Evolutionary conservation across 768 basidiomycete species (phyloP).

Genomic region (Guyanaporus albipodus): DNA sequence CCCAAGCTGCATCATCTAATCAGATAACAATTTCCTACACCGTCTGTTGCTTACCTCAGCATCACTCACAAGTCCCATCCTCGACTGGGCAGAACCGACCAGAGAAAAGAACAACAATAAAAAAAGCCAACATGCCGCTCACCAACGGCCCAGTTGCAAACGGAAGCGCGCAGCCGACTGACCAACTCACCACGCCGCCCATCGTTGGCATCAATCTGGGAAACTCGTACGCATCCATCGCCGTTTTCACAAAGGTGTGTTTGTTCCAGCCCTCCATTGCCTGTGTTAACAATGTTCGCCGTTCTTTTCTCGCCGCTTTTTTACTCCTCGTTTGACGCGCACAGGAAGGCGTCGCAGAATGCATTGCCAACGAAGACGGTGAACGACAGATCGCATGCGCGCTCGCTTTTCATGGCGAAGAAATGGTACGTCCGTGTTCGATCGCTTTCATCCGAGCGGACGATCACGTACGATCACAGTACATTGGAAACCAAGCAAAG

Average conservation of each 20-base stretch:
- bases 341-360: constrained; percentile 88
- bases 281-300: too few relatives aligned
- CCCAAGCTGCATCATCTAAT: neutral
- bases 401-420: constrained; percentile 86
- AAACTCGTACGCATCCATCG: constrained; percentile 91
- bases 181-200: constrained; percentile 40
- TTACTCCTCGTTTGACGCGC: too few relatives aligned
- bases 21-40: too few relatives aligned
- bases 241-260: constrained; percentile 88
- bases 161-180: constrained; percentile 45
- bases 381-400: constrained; percentile 97
- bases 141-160: constrained; percentile 43
- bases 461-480: constrained; percentile 45
- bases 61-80: too few relatives aligned
- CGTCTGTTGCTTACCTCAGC: neutral
- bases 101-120: neutral
- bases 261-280: neutral
- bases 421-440: constrained; percentile 59
- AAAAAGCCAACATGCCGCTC: constrained; percentile 33
- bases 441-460: neutral
- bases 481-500: constrained; percentile 93
- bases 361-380: constrained; percentile 97
- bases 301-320: too few relatives aligned
- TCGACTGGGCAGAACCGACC: neutral
- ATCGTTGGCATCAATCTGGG: constrained; percentile 96